Base-by-base conservation (phyloP, 1,284 basidiomycete species). In the Tilletia setariae region DNA sequence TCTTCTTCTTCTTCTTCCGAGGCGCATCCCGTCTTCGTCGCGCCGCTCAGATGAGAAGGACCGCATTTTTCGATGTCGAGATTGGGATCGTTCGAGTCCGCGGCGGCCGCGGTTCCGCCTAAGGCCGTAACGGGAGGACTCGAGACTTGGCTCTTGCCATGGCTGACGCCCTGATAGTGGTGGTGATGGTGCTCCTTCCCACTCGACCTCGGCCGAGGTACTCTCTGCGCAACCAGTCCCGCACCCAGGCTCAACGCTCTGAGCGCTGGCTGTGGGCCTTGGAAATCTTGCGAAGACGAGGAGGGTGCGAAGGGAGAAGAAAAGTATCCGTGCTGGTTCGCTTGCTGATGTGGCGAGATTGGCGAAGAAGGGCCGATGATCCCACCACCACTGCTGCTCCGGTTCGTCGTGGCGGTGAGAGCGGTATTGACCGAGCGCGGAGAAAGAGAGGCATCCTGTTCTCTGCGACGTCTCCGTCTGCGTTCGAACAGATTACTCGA, bases 1-100 rank as follows among this genome's bases (percentile, higher is more conserved):
- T 71, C 69, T 30, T 23, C 65, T 1, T 72, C 70, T 8, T 69
- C 68, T 19, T 68, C 67, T 1, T 47, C n/a, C n/a, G n/a, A n/a
- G n/a, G n/a, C n/a, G n/a, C n/a, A n/a, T n/a, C n/a, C n/a, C n/a
- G n/a, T n/a, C n/a, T n/a, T n/a, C n/a, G n/a, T n/a, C n/a, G n/a
- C n/a, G n/a, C n/a, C 8, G 59, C 47, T 23, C 11, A 30, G 30
- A 1, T 40, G 19, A 13, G 53, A 21, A 28, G 25, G 8, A 13
- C 53, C 21, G 9, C 9, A 30, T 30, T 59, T 13, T 30, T 21
- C 9, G 25, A 11, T 15, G 9, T 59, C 23, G 16, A 44, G 19
- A 44, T 19, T 9, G 43, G 11, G 11, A 44, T 44, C 43, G 9
- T 11, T 44, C 11, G 11, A 9, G 19, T 44, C 43, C 43, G 43